Base-by-base conservation (phyloP, 179 eudicot species). In the Sideroxylon spinosum region DNA sequence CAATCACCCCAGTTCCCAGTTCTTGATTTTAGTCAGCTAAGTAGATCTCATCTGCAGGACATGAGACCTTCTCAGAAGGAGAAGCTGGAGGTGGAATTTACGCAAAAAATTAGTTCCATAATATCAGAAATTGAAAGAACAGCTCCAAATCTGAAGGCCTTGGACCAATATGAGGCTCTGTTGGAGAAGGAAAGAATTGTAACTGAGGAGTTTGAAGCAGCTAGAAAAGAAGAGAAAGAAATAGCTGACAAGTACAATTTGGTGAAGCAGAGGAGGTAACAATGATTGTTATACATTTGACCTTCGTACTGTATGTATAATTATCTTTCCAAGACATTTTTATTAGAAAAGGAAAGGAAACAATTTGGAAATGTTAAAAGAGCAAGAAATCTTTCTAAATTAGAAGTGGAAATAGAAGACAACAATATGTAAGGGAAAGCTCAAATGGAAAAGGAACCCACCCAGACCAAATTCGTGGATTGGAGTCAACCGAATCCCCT, bases 111-210 rank as follows among this genome's bases (percentile, higher is more conserved):
- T 74, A 89, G 88, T 83, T 83, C 88, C 60, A 77, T 96, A 71
- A 78, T 81, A 32, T 83, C 96, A 69, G 98, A 96, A 81, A 96
- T 96, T 81, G 98, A 90, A 69, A 90, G 90, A 89, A 91, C 97
- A 68, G 92, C 97, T 77, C 99, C 99, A 70, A 94, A 96, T 85
- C 82, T 94, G 79, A 96, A 94, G 88, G 99, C 98, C 80, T 82
- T 96, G 76, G 98, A 94, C 79, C 99, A 96, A 79, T 96, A 93
- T 49, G 98, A 92, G 86, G 96, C 89, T 81, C 81, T 96, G 75
- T 84, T 88, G 79, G 96, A 91, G 88, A 96, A 92, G 89, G 98
- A 96, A 79, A 88, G 88, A 81, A 87, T 78, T 78, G 91, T 89
- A 56, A 86, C 81, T 68, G 89, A 86, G 83, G 97, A 96, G 86